Conservation (phyloP, 2,329 filamentous ascomycete species). For the Thielaviopsis musarum region DNA sequence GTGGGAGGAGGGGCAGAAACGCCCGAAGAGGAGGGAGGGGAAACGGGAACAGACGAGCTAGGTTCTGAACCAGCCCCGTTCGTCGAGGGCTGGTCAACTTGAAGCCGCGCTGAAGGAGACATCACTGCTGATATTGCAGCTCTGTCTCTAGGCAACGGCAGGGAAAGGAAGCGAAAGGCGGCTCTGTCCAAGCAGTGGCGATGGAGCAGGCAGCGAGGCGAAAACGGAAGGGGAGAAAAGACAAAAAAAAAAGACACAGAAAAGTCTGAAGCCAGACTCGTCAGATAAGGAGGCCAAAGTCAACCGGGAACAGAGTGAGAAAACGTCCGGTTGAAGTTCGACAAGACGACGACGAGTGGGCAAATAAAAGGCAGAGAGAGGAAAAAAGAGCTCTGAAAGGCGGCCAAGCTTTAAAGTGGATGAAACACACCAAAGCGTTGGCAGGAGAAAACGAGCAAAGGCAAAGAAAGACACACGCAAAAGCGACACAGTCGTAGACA, state of each 20-base stretch:
- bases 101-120: neutral
- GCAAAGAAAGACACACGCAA: neutral
- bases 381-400: neutral
- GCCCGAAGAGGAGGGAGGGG: neutral
- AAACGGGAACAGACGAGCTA: constrained; percentile 1
- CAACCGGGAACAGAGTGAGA: neutral
- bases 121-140: neutral
- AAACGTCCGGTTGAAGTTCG: neutral
- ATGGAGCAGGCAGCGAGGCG: too few species aligned
- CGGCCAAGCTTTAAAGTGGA: neutral
- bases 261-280: too few species aligned
- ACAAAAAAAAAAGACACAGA: too few species aligned
- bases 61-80: neutral
- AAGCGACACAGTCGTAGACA: neutral
- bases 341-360: neutral
- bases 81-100: constrained; percentile 17
- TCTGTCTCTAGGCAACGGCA: neutral
- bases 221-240: too few species aligned
- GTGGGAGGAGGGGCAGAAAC: too few species aligned
- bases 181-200: too few species aligned
- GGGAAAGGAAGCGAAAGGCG: neutral
- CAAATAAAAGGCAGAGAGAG: neutral
- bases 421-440: neutral
- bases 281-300: neutral
- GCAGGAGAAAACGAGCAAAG: neutral